Evolutionary conservation across 805 yeast species (phyloP), one percentile per base, ranked within the genome.

Genomic region (Nakazawaea wyomingensis): DNA sequence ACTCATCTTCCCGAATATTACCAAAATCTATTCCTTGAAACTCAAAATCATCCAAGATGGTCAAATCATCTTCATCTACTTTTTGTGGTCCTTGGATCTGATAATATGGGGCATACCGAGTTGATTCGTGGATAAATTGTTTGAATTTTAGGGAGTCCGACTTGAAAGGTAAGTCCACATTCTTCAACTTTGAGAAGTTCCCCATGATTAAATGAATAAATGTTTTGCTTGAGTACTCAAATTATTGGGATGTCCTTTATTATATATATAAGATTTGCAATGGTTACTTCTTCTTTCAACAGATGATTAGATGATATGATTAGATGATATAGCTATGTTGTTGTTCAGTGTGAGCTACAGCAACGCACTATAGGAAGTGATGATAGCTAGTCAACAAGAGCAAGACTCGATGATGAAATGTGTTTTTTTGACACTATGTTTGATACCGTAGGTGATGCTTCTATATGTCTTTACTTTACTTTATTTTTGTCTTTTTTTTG

Each of bases 11-110:
- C 16, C 28, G 19, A 10, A 38, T 38, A 19, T 43, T 30, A 7
- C n/a, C 41, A n/a, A 43, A 43, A 19, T 37, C 41, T 5, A 37
- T 37, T 4, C 38, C 41, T 16, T 32, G 41, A 19, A 37, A 43
- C 26, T 43, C 46, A n/a, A 33, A 43, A 33, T 43, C 46, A 33
- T 43, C 39, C 19, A 43, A 17, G 4, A 43, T 37, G 13, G 46
- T 43, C 22, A 43, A 33, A 31, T 37, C 42, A 22, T 37, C 46
- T 3, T 33, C 41, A 13, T 27, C 38, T 10, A 34, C 34, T 27
- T 40, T 28, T 3, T 34, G 16, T 9, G 18, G 17, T 24, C 33
- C 43, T 17, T 32, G 14, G 4, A 32, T 16, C 17, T 32, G 36
- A 24, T 39, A 39, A 18, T 26, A 39, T 17, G 41, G 41, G 5